Evolutionary conservation across 2,329 filamentous ascomycete genomes (phyloP).

Genomic region (Trichoderma guizhouense): DNA sequence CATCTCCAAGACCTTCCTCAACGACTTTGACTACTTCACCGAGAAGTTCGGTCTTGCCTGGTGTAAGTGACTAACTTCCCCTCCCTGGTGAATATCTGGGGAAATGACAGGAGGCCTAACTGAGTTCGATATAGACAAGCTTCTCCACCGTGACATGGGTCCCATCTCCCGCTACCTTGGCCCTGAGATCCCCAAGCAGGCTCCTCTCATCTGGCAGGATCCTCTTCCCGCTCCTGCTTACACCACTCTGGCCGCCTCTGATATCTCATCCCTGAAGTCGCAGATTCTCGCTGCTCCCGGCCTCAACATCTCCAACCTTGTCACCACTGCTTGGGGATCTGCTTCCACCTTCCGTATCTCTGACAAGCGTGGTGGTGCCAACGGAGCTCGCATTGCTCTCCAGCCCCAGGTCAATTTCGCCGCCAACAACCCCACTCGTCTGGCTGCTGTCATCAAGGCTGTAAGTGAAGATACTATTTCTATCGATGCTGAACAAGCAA

Average conservation of each 20-base stretch:
- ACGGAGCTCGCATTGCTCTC: slow-evolving; percentile 73
- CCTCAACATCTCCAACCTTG: slow-evolving; percentile 57
- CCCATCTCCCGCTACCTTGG: slow-evolving; percentile 68
- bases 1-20: slow-evolving; percentile 66
- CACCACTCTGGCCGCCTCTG: slow-evolving; percentile 55
- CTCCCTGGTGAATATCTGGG: background rate
- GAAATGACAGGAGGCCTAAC: background rate
- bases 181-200: slow-evolving; percentile 67
- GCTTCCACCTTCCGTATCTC: slow-evolving; percentile 68
- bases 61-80: slow-evolving; percentile 44
- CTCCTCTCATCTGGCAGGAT: slow-evolving; percentile 65
- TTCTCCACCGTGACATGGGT: slow-evolving; percentile 75
- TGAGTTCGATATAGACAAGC: slow-evolving; percentile 47
- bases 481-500: background rate
- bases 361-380: slow-evolving; percentile 79
- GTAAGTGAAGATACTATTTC: slow-evolving; percentile 2
- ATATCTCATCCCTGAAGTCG: slow-evolving; percentile 64
- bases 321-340: slow-evolving; percentile 64
- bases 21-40: slow-evolving; percentile 63
- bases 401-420: slow-evolving; percentile 67
- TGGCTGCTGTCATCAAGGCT: slow-evolving; percentile 56
- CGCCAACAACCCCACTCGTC: slow-evolving; percentile 67
- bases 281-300: slow-evolving; percentile 57
- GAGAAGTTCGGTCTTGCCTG: slow-evolving; percentile 69
- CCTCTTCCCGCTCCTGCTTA: slow-evolving; percentile 59